These are phyloP conservation scores for Dipodascus geniculatus DNA, from an alignment of 805 yeast genomes.

Conservation along the genomic window DNA sequence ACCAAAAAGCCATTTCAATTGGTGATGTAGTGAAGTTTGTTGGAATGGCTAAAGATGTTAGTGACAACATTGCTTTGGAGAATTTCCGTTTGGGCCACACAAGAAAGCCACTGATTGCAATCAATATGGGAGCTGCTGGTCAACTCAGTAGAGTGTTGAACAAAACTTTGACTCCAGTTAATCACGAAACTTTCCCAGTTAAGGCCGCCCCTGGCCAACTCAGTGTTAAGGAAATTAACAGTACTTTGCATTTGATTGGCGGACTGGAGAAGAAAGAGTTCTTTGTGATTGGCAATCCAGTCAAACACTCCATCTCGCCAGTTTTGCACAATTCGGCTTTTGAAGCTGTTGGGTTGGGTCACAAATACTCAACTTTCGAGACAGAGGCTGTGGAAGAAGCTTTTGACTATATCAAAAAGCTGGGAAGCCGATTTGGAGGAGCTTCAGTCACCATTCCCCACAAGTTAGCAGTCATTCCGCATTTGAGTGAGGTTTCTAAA, in stretches of 20 bases:
- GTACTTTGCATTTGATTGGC: slow-evolving; percentile 47
- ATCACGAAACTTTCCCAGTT: slow-evolving; percentile 53
- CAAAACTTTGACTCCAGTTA: slow-evolving; percentile 68
- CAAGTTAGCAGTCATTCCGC: slow-evolving; percentile 66
- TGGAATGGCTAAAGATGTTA: slow-evolving; percentile 53
- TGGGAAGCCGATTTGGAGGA: slow-evolving; percentile 63
- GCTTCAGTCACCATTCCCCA: slow-evolving; percentile 90
- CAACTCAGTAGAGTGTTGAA: slow-evolving; percentile 72
- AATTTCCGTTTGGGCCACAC: slow-evolving; percentile 48
- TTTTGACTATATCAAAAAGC: slow-evolving; percentile 35
- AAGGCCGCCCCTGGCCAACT: slow-evolving; percentile 78
- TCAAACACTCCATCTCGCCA: slow-evolving; percentile 84
- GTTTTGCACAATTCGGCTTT: slow-evolving; percentile 73
- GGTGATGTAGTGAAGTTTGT: slow-evolving; percentile 76
- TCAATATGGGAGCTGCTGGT: slow-evolving; percentile 70
- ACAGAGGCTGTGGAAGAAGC: slow-evolving; percentile 52
- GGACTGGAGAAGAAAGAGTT: slow-evolving; percentile 46
- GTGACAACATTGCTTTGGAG: slow-evolving; percentile 65
- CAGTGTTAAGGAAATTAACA: slow-evolving; percentile 52
- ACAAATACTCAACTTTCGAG: slow-evolving; percentile 55
- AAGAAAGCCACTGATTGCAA: slow-evolving; percentile 60
- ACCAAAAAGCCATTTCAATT: slow-evolving; percentile 49
- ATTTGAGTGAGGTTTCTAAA: slow-evolving; percentile 53
- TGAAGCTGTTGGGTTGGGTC: slow-evolving; percentile 64
- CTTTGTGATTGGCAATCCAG: slow-evolving; percentile 72